Evolutionary conservation across 805 yeast species (phyloP).

Genomic region (Candida nanaspora): DNA sequence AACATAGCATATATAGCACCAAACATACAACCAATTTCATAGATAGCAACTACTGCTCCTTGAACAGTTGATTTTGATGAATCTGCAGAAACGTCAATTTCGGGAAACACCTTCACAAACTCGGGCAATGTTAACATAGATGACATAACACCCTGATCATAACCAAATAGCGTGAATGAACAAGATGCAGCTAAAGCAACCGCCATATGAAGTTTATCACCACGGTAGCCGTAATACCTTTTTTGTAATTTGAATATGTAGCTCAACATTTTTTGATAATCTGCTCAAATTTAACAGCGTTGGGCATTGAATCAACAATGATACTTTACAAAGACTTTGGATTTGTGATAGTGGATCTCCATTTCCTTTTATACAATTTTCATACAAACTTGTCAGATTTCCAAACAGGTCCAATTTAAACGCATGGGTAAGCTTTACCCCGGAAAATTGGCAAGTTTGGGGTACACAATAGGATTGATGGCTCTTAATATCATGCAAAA

Average conservation of each 20-base stretch:
- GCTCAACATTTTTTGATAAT: neutral
- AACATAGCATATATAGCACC: conserved; percentile 35
- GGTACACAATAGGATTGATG: no score
- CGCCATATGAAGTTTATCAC: conserved; percentile 1
- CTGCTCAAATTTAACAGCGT: no score
- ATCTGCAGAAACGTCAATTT: conserved; percentile 12
- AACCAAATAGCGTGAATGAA: conserved; percentile 41
- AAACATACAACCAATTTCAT: conserved; percentile 40
- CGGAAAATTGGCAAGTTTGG: no score
- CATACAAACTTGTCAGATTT: no score
- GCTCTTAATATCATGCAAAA: no score
- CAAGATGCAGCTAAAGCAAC: conserved; percentile 1
- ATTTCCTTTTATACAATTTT: no score
- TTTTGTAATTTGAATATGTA: neutral
- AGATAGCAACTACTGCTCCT: conserved; percentile 42
- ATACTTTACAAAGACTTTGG: no score
- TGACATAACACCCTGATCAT: conserved; percentile 70
- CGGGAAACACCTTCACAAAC: conserved; percentile 54
- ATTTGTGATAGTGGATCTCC: no score
- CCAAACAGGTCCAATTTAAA: no score
- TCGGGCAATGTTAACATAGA: conserved; percentile 46
- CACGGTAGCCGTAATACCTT: conserved; percentile 1
- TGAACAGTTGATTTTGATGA: conserved; percentile 24
- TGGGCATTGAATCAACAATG: no score
- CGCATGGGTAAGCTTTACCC: no score